Conservation (phyloP, 176 grass and related monocot species). For the Aegilops sharonensis region DNA sequence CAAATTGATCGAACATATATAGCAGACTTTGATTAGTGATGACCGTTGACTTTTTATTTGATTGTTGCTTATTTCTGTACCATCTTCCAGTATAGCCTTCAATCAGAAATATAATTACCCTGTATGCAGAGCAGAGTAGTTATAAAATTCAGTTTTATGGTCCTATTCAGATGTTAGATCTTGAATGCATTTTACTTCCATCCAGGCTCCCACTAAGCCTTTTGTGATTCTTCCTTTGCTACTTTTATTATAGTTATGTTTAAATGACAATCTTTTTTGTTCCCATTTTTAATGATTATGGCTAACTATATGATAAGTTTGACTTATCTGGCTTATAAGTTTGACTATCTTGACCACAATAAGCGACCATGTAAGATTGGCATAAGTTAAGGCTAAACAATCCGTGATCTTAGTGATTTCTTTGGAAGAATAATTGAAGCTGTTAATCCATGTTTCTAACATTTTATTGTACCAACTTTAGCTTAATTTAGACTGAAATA, state of each 20-base stretch:
- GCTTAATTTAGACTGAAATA: neutral
- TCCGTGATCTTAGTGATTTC: neutral
- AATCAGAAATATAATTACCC: neutral
- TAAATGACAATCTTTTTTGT: neutral
- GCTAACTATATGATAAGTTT: neutral
- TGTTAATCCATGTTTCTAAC: neutral
- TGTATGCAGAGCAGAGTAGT: neutral
- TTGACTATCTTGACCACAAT: neutral
- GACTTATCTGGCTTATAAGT: conserved; percentile 6
- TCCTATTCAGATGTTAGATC: neutral
- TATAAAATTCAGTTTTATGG: neutral
- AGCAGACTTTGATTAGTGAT: neutral
- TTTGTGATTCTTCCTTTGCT: neutral
- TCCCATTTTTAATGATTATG: conserved; percentile 12
- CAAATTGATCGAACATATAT: neutral
- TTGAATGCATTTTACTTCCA: neutral
- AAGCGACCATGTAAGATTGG: neutral
- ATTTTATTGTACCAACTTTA: neutral
- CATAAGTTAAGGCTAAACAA: neutral
- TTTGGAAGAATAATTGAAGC: too few species aligned
- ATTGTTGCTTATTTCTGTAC: neutral
- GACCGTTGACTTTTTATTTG: neutral
- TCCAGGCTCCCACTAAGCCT: neutral
- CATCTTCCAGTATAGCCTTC: neutral
- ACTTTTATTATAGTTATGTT: neutral